Evolutionary conservation across 108 stramenopile genomes (phyloP).

Genomic region (Cyclotella cryptica): DNA sequence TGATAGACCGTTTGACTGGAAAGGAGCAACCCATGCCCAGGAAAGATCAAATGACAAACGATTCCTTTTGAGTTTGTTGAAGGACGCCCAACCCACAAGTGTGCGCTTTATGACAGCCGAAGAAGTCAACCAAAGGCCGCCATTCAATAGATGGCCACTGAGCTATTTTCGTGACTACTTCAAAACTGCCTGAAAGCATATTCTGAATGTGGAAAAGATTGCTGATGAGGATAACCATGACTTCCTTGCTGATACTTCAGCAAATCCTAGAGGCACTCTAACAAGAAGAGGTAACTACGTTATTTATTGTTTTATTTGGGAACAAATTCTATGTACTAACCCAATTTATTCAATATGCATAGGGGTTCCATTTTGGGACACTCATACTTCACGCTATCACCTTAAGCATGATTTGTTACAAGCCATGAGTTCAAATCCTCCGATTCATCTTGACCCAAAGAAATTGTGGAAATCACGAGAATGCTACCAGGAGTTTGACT

Average conservation of each 20-base stretch:
- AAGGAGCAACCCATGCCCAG: background rate
- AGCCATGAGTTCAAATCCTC: background rate
- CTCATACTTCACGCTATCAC: background rate
- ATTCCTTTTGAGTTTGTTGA: background rate
- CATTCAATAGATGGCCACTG: background rate
- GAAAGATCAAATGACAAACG: background rate
- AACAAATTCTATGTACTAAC: background rate
- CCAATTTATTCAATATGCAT: background rate
- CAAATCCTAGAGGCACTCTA: background rate
- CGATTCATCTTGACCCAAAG: background rate
- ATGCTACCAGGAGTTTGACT: background rate
- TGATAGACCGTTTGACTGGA: background rate
- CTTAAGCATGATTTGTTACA: slow-evolving; percentile 2
- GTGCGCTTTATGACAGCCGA: background rate
- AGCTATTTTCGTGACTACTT: background rate
- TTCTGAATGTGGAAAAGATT: background rate
- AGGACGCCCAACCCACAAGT: background rate
- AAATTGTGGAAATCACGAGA: background rate
- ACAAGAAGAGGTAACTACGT: background rate
- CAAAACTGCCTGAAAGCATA: background rate
- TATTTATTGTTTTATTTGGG: background rate
- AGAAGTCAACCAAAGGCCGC: background rate
- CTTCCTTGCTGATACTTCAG: background rate
- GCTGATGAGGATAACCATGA: background rate
- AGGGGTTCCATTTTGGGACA: background rate